Conservation (phyloP, 2,329 filamentous ascomycete genomes). For the Botrytis byssoidea region DNA sequence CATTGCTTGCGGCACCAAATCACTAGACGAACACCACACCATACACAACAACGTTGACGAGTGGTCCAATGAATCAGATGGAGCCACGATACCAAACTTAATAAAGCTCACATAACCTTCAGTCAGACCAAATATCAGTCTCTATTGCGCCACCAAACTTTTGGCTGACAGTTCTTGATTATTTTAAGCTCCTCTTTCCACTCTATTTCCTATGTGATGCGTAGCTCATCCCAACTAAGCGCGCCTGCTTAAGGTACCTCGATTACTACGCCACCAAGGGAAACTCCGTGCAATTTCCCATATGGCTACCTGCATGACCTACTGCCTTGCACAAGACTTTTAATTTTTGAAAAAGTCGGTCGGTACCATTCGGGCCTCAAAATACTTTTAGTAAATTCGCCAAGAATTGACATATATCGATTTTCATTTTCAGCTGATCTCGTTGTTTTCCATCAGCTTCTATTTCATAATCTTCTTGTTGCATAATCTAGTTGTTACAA, state of each 20-base stretch:
- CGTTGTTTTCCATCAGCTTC: not conserved
- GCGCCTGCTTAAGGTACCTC: not conserved
- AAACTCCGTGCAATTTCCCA: constrained; percentile 15
- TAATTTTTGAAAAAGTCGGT: not conserved
- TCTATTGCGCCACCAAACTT: not conserved
- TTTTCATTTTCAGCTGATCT: not conserved
- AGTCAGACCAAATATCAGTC: not conserved
- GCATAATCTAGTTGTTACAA: not conserved
- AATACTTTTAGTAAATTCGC: not conserved
- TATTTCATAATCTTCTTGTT: not conserved
- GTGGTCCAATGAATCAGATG: constrained; percentile 10
- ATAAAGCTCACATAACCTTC: not conserved
- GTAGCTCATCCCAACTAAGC: not conserved
- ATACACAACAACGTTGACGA: constrained; percentile 11
- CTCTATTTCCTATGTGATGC: not conserved
- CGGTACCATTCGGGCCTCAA: not conserved
- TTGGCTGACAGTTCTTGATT: not conserved
- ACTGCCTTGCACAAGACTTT: constrained; percentile 6
- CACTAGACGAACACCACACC: not conserved
- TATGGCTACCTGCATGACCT: constrained; percentile 14
- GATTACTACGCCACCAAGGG: constrained; percentile 3
- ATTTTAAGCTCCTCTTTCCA: not conserved
- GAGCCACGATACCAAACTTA: constrained; percentile 8
- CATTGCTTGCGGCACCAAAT: constrained; percentile 4
- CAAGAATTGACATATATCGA: not conserved